Base-by-base conservation (phyloP, 805 yeast genomes). In the Pichia rugopelliculosa region DNA sequence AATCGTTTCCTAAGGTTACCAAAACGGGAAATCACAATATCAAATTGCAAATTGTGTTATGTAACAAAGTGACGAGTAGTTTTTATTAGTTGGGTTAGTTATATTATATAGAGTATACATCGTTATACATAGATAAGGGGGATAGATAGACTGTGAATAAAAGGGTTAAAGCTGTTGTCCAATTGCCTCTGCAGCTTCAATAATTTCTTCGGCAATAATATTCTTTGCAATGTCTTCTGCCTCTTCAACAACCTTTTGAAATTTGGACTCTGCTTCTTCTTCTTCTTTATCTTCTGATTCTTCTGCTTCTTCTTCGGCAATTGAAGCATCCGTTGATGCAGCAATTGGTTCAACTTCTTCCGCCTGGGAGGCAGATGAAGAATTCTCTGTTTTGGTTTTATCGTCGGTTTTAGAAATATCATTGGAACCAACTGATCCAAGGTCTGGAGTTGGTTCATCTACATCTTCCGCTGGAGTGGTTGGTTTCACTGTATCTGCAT, bases 131-230 rank as follows among this genome's bases (percentile, higher is more conserved):
- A 30, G 18, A 30, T 15, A 30, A 2, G 18, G 24, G 24, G 39
- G 7, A 7, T n/a, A n/a, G 21, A 6, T 12, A 23, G 22, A 21
- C 4, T 22, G 24, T 18, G 40, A 4, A 15, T 3, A 30, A 7
- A 15, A 23, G n/a, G n/a, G 36, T 45, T 18, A 51, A 4, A 51
- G 22, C 9, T 44, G 44, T n/a, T 44, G 34, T 13, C 50, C 55
- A n/a, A 47, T 38, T 33, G 47, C 53, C 18, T 38, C 51, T 13
- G 51, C 51, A 4, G 39, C 42, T 43, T 49, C 50, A 11, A 47
- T 48, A 12, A 38, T 26, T 24, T 48, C 47, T 34, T 44, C 46
- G 6, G 34, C 45, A 12, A 38, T 39, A 10, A 44, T 42, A 20
- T 38, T 26, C 15, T 44, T 24, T 4, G 41, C 46, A 22, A 17